These are phyloP conservation scores for Suhomyces maxii DNA, from an alignment of 1,139 yeast genomes.

Conservation along the genomic window DNA sequence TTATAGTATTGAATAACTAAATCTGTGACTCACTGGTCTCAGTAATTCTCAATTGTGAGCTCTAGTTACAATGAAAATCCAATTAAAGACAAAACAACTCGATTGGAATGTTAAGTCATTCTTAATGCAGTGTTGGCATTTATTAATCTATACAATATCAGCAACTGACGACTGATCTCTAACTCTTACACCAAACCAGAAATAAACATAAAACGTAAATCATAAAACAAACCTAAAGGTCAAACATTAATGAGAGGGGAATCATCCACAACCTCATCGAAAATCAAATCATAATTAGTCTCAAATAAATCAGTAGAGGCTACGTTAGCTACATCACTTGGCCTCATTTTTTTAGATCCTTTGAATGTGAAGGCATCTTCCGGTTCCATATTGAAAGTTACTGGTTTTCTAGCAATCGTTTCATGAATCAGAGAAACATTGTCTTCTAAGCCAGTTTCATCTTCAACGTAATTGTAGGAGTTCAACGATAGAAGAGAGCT, in stretches of 20 bases:
- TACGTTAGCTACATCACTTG: conserved; percentile 1
- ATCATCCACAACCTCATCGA: conserved; percentile 33
- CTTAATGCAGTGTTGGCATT: background rate
- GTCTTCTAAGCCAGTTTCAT: conserved; percentile 12
- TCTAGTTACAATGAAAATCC: too few relatives aligned
- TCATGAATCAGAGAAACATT: conserved; percentile 5
- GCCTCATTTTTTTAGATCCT: conserved; percentile 8
- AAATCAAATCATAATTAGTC: conserved; percentile 25
- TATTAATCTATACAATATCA: background rate
- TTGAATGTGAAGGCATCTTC: conserved; percentile 11
- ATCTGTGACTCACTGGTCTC: too few relatives aligned
- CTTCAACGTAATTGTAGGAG: conserved; percentile 26
- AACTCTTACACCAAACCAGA: background rate
- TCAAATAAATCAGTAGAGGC: conserved; percentile 7
- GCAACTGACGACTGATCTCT: background rate
- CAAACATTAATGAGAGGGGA: conserved; percentile 15
- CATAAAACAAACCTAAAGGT: background rate
- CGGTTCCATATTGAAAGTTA: conserved; percentile 6
- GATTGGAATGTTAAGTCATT: too few relatives aligned
- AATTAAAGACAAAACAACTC: too few relatives aligned
- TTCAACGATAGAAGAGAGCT: conserved; percentile 36
- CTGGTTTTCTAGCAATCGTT: conserved; percentile 3
- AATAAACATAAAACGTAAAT: conserved; percentile 4
- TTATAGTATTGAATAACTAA: too few relatives aligned
- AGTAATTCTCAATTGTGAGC: too few relatives aligned